phyloP scores from a whole-genome alignment of 352 stramenopile genomes.

The Lagenidium giganteum region DNA sequence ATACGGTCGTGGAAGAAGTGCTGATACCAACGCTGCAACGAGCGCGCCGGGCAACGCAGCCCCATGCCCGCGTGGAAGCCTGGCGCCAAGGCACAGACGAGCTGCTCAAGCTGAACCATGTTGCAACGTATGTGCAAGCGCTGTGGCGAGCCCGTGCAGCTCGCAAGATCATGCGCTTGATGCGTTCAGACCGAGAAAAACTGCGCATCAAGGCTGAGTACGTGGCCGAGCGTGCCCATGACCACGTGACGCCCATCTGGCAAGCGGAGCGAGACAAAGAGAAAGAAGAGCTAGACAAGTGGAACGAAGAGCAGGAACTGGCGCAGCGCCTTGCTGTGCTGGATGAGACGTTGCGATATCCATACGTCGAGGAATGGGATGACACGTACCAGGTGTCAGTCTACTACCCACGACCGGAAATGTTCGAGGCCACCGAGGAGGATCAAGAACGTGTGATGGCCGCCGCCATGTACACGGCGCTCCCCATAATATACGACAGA shows the following conservation, averaged over 20 bases:
- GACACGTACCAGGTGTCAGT: slow-evolving; percentile 31
- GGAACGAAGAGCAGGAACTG: slow-evolving; percentile 25
- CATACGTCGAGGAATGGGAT: slow-evolving; percentile 59
- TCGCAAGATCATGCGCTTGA: slow-evolving; percentile 27
- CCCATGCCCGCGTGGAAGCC: slow-evolving; percentile 18
- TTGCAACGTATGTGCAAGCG: slow-evolving; percentile 34
- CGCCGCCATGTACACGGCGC: too few species aligned
- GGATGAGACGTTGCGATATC: slow-evolving; percentile 35
- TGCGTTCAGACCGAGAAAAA: slow-evolving; percentile 29
- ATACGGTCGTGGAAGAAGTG: slow-evolving; percentile 14
- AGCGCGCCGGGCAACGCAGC: too few species aligned
- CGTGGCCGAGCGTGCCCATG: slow-evolving; percentile 38
- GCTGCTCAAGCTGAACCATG: slow-evolving; percentile 30
- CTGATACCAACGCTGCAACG: neutral
- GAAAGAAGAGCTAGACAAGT: slow-evolving; percentile 40
- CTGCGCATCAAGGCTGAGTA: slow-evolving; percentile 38
- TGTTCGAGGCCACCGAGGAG: slow-evolving; percentile 4
- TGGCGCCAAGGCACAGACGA: slow-evolving; percentile 23
- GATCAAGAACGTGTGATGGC: slow-evolving; percentile 14
- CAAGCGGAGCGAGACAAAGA: slow-evolving; percentile 53
- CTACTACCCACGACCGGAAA: slow-evolving; percentile 21
- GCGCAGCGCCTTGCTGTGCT: slow-evolving; percentile 29
- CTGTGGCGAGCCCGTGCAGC: slow-evolving; percentile 47
- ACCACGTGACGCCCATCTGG: slow-evolving; percentile 67
- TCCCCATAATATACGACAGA: too few species aligned